phyloP scores from a whole-genome alignment of 805 yeast species.

The Pichia insulana region DNA sequence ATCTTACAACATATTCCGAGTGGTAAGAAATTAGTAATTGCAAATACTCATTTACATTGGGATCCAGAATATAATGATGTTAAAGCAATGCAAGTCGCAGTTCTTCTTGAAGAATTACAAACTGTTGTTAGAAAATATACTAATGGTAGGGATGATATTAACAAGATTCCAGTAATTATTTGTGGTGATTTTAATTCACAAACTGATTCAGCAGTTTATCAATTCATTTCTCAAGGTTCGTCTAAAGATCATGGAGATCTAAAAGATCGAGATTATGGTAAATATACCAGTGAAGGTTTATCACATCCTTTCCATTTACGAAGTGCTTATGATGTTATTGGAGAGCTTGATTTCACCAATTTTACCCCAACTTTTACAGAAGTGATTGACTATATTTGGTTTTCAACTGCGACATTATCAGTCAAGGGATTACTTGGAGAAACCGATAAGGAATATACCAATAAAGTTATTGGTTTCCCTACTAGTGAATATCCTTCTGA shows the following conservation, averaged over 20 bases:
- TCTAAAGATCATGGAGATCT: conserved; percentile 76
- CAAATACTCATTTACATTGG: conserved; percentile 96
- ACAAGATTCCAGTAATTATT: conserved; percentile 63
- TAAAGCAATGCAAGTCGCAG: conserved; percentile 90
- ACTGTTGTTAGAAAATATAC: conserved; percentile 40
- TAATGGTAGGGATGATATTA: conserved; percentile 23
- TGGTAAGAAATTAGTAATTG: conserved; percentile 64
- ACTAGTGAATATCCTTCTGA: conserved; percentile 91
- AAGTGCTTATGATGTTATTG: conserved; percentile 76
- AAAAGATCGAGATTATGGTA: conserved; percentile 83
- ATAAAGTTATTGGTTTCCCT: conserved; percentile 83
- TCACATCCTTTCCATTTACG: conserved; percentile 71
- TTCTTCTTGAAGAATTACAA: conserved; percentile 81
- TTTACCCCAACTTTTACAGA: conserved; percentile 89
- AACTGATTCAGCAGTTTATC: conserved; percentile 82
- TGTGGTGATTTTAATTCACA: conserved; percentile 97
- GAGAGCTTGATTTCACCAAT: conserved; percentile 91
- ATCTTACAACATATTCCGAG: conserved; percentile 65
- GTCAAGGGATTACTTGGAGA: conserved; percentile 83
- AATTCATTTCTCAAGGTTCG: conserved; percentile 72
- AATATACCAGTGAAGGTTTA: conserved; percentile 83
- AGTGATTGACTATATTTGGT: conserved; percentile 94
- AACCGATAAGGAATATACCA: conserved; percentile 69
- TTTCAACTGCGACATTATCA: conserved; percentile 68
- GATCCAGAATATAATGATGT: conserved; percentile 96